Evolutionary conservation across 1,284 basidiomycete genomes (phyloP).

Genomic region (Trametes polyzona): DNA sequence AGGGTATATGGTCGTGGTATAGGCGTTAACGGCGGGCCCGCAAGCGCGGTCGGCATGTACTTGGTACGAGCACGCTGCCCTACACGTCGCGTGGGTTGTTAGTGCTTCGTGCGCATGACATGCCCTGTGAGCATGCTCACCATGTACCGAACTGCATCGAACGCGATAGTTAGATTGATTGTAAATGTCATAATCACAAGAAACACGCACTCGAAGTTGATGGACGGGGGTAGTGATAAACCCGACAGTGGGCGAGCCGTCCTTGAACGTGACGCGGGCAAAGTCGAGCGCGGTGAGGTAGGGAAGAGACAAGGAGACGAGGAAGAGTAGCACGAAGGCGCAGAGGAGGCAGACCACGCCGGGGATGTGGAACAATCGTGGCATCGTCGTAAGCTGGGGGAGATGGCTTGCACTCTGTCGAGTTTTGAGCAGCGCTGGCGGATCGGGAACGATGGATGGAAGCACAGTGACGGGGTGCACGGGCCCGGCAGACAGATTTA

Average conservation of each 20-base stretch:
- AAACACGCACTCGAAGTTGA: conserved; percentile 58
- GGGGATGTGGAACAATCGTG: conserved; percentile 57
- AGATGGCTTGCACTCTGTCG: neutral
- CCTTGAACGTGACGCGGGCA: conserved; percentile 55
- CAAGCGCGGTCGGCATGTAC: conserved; percentile 52
- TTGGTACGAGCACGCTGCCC: conserved; percentile 60
- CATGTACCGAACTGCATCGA: conserved; percentile 59
- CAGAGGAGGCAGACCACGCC: conserved; percentile 62
- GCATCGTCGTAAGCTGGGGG: conserved; percentile 7
- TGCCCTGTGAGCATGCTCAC: conserved; percentile 38
- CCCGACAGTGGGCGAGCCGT: conserved; percentile 34
- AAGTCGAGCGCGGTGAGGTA: conserved; percentile 67
- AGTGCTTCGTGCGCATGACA: too few relatives aligned
- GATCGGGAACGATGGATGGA: neutral
- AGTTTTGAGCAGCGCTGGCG: neutral
- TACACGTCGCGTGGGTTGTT: conserved; percentile 26
- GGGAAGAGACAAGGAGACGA: conserved; percentile 73
- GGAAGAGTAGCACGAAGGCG: conserved; percentile 67
- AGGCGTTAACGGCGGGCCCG: conserved; percentile 48
- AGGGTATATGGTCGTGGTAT: conserved; percentile 49
- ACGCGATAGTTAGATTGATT: conserved; percentile 5
- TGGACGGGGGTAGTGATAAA: conserved; percentile 38
- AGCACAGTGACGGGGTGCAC: neutral
- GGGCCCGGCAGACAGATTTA: neutral
- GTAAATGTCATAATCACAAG: neutral